Evolutionary conservation across 192 early-diverging fungal genomes (phyloP), one percentile per base, ranked within the genome.

Genomic region (Phlyctochytrium arcticum): DNA sequence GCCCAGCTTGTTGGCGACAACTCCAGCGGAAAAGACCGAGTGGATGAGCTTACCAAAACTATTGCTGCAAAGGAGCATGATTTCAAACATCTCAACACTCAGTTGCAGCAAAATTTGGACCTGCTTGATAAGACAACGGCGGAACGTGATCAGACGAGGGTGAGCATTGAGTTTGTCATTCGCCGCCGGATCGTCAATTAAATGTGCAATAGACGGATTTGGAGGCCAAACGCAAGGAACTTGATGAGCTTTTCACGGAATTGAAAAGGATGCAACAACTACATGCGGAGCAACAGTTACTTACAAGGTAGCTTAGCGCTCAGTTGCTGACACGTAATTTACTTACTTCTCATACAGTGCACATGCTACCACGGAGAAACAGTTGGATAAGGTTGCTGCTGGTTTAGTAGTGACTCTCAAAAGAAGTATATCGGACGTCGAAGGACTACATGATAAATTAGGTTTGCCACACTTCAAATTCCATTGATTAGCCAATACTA

Each of bases 1-100:
- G 71, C 83, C 10, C 47, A 57, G 0, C 48, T 88, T n/a, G 36
- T 79, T 4, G 72, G 76, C 26, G 85, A 88, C 46, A 78, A 36
- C 42, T 70, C 79, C 37, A 51, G 70, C 5, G 54, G 68, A 31
- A 84, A 83, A 67, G 76, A 77, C 33, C 69, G 60, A 6, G 62
- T 75, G 8, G 73, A 75, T 4, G 77, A 70, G 42, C 54, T 77
- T 31, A 39, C 65, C 36, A 75, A 78, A 64, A 51, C 54, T 0
- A 50, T 83, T 34, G 55, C 60, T 17, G 68, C 59, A 23, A 69
- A 73, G 44, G 65, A 78, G 46, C 73, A 76, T 37, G 50, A 69
- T 29, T 57, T 69, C 30, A 36, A 62, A 17, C 48, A 57, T 29
- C 23, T 82, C 3, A 61, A 75, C 56, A 31, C n/a, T 6, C 62